These are phyloP conservation scores for Botrytis paeoniae DNA, from an alignment of 2,329 filamentous ascomycete species.

Conservation along the genomic window DNA sequence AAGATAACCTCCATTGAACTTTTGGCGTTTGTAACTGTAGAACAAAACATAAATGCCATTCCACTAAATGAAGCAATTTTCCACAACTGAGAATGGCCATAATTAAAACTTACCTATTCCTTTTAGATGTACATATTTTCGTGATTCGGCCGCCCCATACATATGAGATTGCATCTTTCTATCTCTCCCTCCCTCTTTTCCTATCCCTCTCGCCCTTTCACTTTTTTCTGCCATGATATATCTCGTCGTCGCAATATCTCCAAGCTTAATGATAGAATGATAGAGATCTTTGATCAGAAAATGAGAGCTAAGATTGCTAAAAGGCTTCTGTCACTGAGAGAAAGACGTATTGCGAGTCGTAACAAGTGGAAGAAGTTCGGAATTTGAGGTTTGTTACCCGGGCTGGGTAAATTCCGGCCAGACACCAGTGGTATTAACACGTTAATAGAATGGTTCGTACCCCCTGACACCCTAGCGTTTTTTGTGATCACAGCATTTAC, in stretches of 20 bases:
- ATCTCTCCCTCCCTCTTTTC: neutral
- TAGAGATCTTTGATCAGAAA: neutral
- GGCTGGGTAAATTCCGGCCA: neutral
- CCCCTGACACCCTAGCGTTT: no score
- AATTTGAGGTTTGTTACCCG: neutral
- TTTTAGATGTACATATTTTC: neutral
- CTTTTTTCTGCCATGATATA: neutral
- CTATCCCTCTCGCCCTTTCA: neutral
- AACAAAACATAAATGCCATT: neutral
- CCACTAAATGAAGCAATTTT: neutral
- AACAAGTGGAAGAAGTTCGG: neutral
- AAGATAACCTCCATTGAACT: neutral
- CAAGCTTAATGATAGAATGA: neutral
- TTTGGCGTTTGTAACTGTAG: neutral
- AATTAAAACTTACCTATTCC: fast-evolving
- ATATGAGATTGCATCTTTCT: neutral
- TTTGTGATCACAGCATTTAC: neutral
- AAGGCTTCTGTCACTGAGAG: neutral
- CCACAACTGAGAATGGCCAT: neutral
- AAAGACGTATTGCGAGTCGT: neutral
- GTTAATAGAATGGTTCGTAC: neutral
- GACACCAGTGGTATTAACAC: neutral
- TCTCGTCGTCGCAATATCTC: neutral
- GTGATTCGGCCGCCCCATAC: neutral
- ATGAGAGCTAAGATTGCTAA: neutral